phyloP scores from a whole-genome alignment of 2,329 filamentous ascomycete species.

The Ophiostoma sp. region DNA sequence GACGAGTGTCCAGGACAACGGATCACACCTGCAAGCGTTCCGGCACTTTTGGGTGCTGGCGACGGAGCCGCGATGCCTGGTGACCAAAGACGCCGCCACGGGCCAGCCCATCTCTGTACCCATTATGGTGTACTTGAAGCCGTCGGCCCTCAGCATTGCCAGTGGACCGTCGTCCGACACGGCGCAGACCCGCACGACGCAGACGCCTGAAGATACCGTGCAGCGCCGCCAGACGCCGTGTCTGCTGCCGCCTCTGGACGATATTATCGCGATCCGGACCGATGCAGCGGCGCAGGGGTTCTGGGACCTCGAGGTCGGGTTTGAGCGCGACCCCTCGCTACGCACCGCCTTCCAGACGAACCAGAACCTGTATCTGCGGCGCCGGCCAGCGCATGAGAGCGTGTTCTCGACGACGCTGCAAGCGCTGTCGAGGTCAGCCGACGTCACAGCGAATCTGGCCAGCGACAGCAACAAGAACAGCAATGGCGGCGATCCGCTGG shows the following conservation, averaged over 20 bases:
- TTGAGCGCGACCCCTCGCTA: conserved; percentile 58
- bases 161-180: not conserved
- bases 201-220: conserved; percentile 35
- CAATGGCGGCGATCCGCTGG: conserved; percentile 46
- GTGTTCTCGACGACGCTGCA: conserved; percentile 70
- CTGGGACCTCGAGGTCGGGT: conserved; percentile 78
- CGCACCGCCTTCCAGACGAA: conserved; percentile 59
- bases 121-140: conserved; percentile 58
- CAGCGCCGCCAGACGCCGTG: conserved; percentile 50
- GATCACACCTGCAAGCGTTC: conserved; percentile 91
- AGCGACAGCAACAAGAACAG: not conserved
- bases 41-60: conserved; percentile 96
- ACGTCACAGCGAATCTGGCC: conserved; percentile 27
- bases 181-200: conserved; percentile 31
- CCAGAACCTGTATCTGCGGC: conserved; percentile 69
- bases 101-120: conserved; percentile 71
- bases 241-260: conserved; percentile 59
- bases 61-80: conserved; percentile 79
- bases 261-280: conserved; percentile 55
- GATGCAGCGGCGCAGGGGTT: conserved; percentile 60
- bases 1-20: conserved; percentile 83
- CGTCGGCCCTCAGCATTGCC: conserved; percentile 21
- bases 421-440: conserved; percentile 44
- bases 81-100: conserved; percentile 81
- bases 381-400: conserved; percentile 62